phyloP scores from a whole-genome alignment of 345 rosid genomes.

The Citrus australasica region DNA sequence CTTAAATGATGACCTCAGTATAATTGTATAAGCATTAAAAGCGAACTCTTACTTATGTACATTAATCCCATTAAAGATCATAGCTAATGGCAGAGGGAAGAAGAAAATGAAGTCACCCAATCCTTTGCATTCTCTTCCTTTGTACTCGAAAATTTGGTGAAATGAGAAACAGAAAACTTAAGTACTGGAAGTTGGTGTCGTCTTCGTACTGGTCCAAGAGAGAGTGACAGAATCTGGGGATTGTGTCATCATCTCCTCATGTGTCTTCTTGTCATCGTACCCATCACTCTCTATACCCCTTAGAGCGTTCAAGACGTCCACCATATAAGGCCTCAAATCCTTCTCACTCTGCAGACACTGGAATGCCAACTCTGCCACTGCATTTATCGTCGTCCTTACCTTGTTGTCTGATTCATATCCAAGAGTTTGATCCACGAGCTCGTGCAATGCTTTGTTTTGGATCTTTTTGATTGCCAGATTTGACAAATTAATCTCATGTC shows the following conservation, averaged over 20 bases:
- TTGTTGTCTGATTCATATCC: constrained; percentile 61
- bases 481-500: constrained; percentile 77
- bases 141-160: background rate
- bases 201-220: constrained; percentile 46
- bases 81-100: background rate
- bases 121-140: background rate
- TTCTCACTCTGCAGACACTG: constrained; percentile 68
- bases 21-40: too few relatives aligned
- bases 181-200: constrained; percentile 27
- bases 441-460: constrained; percentile 49
- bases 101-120: background rate
- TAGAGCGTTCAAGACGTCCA: constrained; percentile 43
- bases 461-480: constrained; percentile 80
- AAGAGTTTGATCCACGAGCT: constrained; percentile 66
- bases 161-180: background rate
- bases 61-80: background rate
- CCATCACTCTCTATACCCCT: constrained; percentile 34
- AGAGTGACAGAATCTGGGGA: constrained; percentile 55
- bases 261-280: constrained; percentile 15
- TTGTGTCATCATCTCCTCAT: constrained; percentile 6
- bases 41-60: background rate
- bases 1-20: background rate
- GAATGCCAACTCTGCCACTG: constrained; percentile 84
- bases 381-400: constrained; percentile 43
- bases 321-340: constrained; percentile 75